Evolutionary conservation across 2,329 filamentous ascomycete species (phyloP).

Genomic region (Waltergamsia citrina): DNA sequence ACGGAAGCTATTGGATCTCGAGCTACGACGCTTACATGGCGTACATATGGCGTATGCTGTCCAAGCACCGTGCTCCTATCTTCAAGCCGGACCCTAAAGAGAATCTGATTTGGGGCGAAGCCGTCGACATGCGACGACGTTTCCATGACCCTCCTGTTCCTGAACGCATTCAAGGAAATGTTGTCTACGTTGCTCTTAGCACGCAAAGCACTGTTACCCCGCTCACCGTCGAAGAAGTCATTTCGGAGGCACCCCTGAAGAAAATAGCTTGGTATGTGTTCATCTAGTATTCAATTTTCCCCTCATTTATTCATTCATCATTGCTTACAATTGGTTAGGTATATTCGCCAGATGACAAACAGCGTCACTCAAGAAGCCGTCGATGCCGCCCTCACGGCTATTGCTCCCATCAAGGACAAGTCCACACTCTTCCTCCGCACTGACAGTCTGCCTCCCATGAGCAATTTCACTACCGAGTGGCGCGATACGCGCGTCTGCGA

Average conservation of each 20-base stretch:
- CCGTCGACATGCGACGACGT: constrained; percentile 27
- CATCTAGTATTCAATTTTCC: too few relatives aligned
- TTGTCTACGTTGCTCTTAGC: constrained; percentile 18
- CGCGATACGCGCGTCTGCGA: constrained; percentile 17
- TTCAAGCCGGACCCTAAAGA: constrained; percentile 18
- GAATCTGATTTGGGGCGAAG: constrained; percentile 22
- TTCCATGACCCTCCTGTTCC: constrained; percentile 21
- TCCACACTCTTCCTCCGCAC: constrained; percentile 18
- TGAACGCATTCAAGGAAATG: constrained; percentile 23
- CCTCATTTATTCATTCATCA: too few relatives aligned
- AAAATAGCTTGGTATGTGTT: constrained; percentile 15
- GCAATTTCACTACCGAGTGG: constrained; percentile 23
- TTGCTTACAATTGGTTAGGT: constrained; percentile 8
- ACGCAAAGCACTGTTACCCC: constrained; percentile 13
- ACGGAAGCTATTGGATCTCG: constrained; percentile 28
- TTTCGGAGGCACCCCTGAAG: constrained; percentile 22
- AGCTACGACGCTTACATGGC: constrained; percentile 35
- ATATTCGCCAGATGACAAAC: constrained; percentile 25
- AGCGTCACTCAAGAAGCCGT: constrained; percentile 20
- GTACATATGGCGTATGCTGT: constrained; percentile 28
- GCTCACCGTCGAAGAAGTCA: constrained; percentile 20
- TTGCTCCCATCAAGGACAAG: constrained; percentile 26
- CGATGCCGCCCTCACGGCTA: constrained; percentile 14
- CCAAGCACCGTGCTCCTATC: constrained; percentile 20
- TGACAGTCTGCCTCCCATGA: constrained; percentile 23